Base-by-base conservation (phyloP, 495 filamentous ascomycete genomes). In the Terfezia boudieri region DNA sequence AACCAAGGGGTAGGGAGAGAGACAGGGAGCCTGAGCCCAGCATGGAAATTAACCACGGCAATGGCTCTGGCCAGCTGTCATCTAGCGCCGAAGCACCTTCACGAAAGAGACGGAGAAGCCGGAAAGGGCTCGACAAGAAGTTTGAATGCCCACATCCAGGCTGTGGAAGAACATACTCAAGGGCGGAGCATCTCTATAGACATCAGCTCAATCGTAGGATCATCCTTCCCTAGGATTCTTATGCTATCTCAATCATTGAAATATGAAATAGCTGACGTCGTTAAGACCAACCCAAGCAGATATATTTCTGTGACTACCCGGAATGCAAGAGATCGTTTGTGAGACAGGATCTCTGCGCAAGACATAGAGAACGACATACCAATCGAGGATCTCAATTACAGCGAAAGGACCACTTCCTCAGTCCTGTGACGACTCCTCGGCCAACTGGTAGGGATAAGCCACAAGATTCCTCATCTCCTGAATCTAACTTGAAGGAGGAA, bases 291-390 rank as follows among this genome's bases (percentile, higher is more conserved):
- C 88, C 89, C 8, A 96, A 98, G 68, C 84, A 92, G 63, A 94
- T 96, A 37, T 98, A 92, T 65, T 79, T 77, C 66, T 98, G 90
- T 72, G 84, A 94, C 65, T 94, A 86, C 62, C 86, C 84, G 37
- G 86, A 87, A 58, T 98, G 90, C 66, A 75, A 80, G 56, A 83
- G 89, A 49, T 80, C 80, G 53, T 98, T 98, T 69, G 90, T 96
- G 56, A 78, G 90, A 60, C 86, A 94, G 60, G 90, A 98, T 64
- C 75, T 98, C 50, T 93, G 92, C 61, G 78, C 87, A 59, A 80
- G 90, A 26, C 90, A 98, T 71, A 81, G 83, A 64, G 90, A 95
- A 65, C 79, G 90, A 55, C 90, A 98, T 67, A 94, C 86, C n/a
- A 88, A 86, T 57, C 82, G 86, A 62, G 90, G 89, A 32, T 32